A percentile compares a stretch with the other conserved stretches of the same genome.
Evolutionary conservation across 441 rosid genomes (phyloP).

Genomic region (Sinapis alba): DNA sequence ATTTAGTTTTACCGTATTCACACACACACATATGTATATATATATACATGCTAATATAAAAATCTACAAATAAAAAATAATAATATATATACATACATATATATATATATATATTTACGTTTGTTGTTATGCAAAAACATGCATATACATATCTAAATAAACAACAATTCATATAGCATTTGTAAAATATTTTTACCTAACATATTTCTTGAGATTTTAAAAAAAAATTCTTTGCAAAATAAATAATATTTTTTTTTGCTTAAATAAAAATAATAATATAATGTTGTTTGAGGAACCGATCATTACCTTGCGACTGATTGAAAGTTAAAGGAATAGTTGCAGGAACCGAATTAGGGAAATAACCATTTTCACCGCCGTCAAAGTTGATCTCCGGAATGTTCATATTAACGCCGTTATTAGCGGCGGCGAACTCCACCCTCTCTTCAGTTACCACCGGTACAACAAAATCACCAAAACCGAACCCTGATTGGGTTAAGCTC

Average conservation of each 20-base stretch:
- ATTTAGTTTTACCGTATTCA: not conserved
- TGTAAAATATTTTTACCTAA: not conserved
- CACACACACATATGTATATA: no score
- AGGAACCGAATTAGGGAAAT: slow-evolving; percentile 29
- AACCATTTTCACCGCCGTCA: slow-evolving; percentile 19
- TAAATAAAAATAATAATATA: no score
- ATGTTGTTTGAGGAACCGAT: no score
- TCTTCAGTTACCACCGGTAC: slow-evolving; percentile 26
- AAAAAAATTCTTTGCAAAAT: not conserved
- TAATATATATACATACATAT: not conserved
- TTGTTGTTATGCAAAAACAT: no score
- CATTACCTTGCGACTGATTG: slow-evolving; percentile 60
- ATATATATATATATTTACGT: not conserved
- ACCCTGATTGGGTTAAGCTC: slow-evolving; percentile 1
- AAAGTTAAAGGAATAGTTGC: slow-evolving; percentile 50
- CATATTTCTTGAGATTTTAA: not conserved
- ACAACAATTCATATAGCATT: not conserved
- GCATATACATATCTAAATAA: not conserved
- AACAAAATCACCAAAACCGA: slow-evolving; percentile 30
- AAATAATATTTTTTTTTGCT: no score
- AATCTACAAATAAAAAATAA: no score
- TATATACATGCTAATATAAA: no score
- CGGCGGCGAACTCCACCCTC: not conserved
- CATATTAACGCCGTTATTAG: slow-evolving; percentile 18
- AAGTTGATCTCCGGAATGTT: slow-evolving; percentile 13